Evolutionary conservation across 495 filamentous ascomycete genomes (phyloP), one percentile per base, ranked within the genome.

Genomic region (Oidiodendron maius): DNA sequence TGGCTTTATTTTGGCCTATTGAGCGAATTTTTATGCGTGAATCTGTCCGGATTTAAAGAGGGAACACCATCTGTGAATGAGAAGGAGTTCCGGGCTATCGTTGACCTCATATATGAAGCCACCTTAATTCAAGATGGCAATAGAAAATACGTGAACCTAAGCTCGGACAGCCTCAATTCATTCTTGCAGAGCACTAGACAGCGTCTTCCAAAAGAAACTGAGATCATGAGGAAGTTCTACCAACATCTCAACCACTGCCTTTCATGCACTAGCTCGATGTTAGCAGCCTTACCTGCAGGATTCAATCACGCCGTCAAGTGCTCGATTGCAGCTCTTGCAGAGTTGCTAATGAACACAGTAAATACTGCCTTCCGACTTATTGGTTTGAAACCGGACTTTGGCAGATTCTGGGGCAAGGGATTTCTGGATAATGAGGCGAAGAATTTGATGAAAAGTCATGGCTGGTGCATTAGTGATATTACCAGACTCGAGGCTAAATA

Each of bases 391-490:
- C n/a, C 8, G 6, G 12, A 3, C 3, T 47, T 47, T 22, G 3
- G 44, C 22, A 12, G 30, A 24, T 13, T 15, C n/a, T 47, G 44
- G 32, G 32, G 17, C 2, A 13, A n/a, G 12, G 34, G 13, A 12
- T 47, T 23, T 25, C 35, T 47, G 18, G 25, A 47, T 15, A 13
- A 46, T 32, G 32, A 32, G 4, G 26, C 32, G 11, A 22, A 37
- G 15, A 11, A 4, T 9, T 46, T 42, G 18, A 53, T 53, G 51
- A 47, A 13, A 24, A 12, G 17, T 11, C 37, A 41, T 40, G 57
- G 60, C 3, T 63, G 61, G 61, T 63, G 58, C 35, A 34, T 23
- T 23, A 59, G 55, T 37, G 61, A 61, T 32, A 40, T 60, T 37
- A 44, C 47, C 1, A 46, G 55, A 24, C 40, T 43, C 3, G 48